Base-by-base conservation (phyloP, 352 stramenopile species). In the Pythium rhizo-oryzae region DNA sequence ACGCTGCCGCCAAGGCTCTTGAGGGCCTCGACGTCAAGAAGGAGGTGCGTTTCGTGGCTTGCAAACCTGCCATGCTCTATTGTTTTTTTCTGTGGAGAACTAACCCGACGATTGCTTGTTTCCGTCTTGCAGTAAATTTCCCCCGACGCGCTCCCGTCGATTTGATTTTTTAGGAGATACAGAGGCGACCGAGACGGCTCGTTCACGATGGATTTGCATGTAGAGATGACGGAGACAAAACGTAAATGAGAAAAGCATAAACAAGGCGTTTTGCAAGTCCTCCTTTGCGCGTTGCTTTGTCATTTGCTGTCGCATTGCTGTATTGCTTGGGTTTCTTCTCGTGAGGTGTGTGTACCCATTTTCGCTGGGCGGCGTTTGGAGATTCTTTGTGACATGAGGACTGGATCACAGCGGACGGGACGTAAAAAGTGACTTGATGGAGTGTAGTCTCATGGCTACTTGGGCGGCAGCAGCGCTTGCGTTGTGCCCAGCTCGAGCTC, bases 1-100 rank as follows among this genome's bases (percentile, higher is more conserved):
- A 98, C 71, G 96, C 97, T 47, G 96, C 87, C 33, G 93, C 95
- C 51, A 96, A 98, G 77, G 94, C 93, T 23, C 82, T 99, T 46
- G 86, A 92, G 65, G 75, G 77, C 59, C 75, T 98, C 30, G 90
- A 94, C 56, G 96, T 97, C 71, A 96, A 96, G 79, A 96, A 98
- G 78, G 89, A 97, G 62, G 90, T 91, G 57, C 46, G 62, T 65
- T 68, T n/a, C n/a, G n/a, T n/a, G n/a, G n/a, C n/a, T n/a, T n/a
- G n/a, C n/a, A n/a, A n/a, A n/a, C n/a, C n/a, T n/a, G n/a, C n/a
- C n/a, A n/a, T n/a, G n/a, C n/a, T n/a, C 28, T 33, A 33, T 33
- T 33, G 28, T 33, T 6, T 33, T 33, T 33, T 6, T 2, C 28
- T 2, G n/a, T 33, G 3, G 28, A 33, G 28, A 33, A 33, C 28